A percentile compares a stretch with the other conserved stretches of the same genome.
These are phyloP conservation scores for Aspergillus uvarum DNA, from an alignment of 2,329 filamentous ascomycete species.

Conservation along the genomic window DNA sequence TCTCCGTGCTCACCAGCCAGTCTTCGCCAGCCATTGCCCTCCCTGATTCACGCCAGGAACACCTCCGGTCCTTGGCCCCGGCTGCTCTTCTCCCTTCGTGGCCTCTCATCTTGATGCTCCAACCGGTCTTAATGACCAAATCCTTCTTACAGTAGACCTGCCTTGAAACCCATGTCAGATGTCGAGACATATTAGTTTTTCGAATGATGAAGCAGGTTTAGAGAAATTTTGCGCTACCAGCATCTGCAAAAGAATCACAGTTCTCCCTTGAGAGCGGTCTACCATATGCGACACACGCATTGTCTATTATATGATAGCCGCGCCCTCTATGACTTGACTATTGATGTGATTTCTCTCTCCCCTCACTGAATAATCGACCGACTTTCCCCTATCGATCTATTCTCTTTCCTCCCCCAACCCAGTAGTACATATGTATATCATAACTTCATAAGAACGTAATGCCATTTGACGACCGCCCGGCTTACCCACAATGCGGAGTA, in stretches of 20 bases:
- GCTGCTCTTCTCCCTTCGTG: conserved; percentile 11
- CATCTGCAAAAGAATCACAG: background rate
- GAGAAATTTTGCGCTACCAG: background rate
- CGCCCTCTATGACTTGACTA: background rate
- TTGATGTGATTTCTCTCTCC: background rate
- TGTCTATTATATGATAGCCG: background rate
- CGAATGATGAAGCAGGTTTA: background rate
- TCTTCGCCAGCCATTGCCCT: conserved; percentile 24
- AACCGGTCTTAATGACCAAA: background rate
- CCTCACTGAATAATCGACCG: background rate
- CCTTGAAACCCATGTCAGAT: background rate
- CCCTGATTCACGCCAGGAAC: conserved; percentile 26
- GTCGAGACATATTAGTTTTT: background rate
- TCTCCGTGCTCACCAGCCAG: conserved; percentile 25
- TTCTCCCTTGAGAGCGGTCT: background rate
- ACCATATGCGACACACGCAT: background rate
- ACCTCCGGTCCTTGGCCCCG: conserved; percentile 25
- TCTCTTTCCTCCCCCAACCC: background rate
- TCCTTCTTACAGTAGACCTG: background rate
- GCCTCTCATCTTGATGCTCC: conserved; percentile 3
- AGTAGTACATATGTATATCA: background rate
- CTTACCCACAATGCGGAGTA: conserved; percentile 22
- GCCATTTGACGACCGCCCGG: conserved; percentile 14
- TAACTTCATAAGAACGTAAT: conserved; percentile 14
- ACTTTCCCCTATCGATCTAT: background rate